Base-by-base conservation (phyloP, 2,329 filamentous ascomycete genomes). In the Fusarium avenaceum region DNA sequence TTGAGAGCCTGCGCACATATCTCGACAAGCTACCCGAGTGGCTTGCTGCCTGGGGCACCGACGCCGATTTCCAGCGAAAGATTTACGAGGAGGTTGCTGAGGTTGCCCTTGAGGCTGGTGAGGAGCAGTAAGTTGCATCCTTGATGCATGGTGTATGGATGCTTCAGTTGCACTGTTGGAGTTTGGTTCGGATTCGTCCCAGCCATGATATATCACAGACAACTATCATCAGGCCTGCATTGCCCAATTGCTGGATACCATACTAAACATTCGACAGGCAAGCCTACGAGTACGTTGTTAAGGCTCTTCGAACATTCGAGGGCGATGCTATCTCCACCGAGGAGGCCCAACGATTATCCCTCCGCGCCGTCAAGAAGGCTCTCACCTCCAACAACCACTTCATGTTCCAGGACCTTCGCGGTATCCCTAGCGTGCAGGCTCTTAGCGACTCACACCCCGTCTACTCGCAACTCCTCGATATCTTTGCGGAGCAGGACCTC, bases 401-500 rank as follows among this genome's bases (percentile, higher is more conserved):
- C 82, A 86, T 89, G 77, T 94, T 93, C 84, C 88, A 91, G 79
- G 94, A 95, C 60, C 88, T 97, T 50, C 90, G 93, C 72, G 91
- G 89, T 66, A 90, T 96, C 73, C 86, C 92, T 76, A 90, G 91
- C 70, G 89, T 99, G 67, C 94, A 97, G 82, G 92, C 92, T 17
- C 90, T 99, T 49, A 89, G 90, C 77, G 91, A 95, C 76, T 92
- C 92, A 51, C 92, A 97, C 77, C 88, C 92, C 63, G 86, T 92
- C 69, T 93, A 95, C 82, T 94, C 92, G 74, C 93, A 98, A 81
- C 88, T 99, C 38, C 91, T 99, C 57, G 94, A 97, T 76, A 93
- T 98, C 76, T 97, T 98, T 82, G 92, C 93, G 72, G 92, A 96
- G 76, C 94, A 98, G 80, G 92, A 94, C 73, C 89, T 97, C 55